These are phyloP conservation scores for Cryptococcus neoformans DNA, from an alignment of 1,284 basidiomycete species.

Conservation along the genomic window DNA sequence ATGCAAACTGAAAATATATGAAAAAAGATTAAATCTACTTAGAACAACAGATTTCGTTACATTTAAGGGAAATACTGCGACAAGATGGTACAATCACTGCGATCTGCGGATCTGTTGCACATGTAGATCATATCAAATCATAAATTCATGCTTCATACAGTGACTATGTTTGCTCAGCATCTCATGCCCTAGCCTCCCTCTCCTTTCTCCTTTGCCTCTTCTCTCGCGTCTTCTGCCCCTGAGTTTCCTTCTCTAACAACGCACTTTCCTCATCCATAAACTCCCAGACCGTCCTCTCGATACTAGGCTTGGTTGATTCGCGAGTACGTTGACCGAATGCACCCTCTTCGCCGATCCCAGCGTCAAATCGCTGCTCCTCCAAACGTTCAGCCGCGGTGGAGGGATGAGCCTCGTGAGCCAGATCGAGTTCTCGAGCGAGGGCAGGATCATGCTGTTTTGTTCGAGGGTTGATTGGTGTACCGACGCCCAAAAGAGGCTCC, in stretches of 20 bases:
- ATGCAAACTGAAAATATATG: too few species aligned
- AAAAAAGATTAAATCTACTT: too few species aligned
- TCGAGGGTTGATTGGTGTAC: conserved; percentile 15
- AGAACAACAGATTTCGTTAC: too few species aligned
- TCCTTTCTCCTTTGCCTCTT: conserved; percentile 10
- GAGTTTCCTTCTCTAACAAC: conserved; percentile 2
- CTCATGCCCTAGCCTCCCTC: background rate
- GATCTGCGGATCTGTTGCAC: background rate
- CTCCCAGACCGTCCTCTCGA: conserved; percentile 43
- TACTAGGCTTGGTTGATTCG: conserved; percentile 14
- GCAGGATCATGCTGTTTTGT: conserved; percentile 17
- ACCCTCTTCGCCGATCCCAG: conserved; percentile 27
- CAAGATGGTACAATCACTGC: too few species aligned
- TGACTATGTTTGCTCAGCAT: background rate
- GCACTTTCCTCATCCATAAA: conserved; percentile 35
- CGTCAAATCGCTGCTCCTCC: conserved; percentile 38
- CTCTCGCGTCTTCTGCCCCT: conserved; percentile 12
- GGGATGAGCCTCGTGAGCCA: conserved; percentile 27
- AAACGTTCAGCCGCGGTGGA: conserved; percentile 31
- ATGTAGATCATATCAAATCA: background rate
- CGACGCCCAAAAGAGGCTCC: conserved; percentile 43
- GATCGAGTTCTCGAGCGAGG: conserved; percentile 24
- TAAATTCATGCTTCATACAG: background rate
- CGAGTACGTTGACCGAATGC: conserved; percentile 27
- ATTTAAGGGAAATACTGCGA: too few species aligned